Evolutionary conservation across 2,329 filamentous ascomycete genomes (phyloP).

Genomic region (Trichoderma sp.): DNA sequence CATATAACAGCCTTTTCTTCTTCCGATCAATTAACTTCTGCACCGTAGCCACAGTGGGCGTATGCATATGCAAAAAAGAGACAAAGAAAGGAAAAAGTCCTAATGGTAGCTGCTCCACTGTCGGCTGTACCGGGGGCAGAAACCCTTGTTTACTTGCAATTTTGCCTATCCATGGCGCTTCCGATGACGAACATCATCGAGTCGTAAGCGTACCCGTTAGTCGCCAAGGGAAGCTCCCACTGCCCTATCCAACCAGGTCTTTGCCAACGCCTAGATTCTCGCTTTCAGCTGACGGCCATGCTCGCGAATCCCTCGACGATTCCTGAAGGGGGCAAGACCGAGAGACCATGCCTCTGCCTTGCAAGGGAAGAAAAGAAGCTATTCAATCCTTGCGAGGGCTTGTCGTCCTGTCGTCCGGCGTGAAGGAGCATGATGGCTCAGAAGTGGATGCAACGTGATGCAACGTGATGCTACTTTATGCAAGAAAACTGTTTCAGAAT

Average conservation of each 20-base stretch:
- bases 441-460: slow-evolving; percentile 32
- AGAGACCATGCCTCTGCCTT: slow-evolving; percentile 1
- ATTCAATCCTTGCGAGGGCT: background rate
- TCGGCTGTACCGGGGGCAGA: background rate
- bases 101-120: background rate
- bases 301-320: slow-evolving; percentile 7
- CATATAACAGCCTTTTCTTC: background rate
- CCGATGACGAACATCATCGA: slow-evolving; percentile 4
- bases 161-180: background rate
- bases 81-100: background rate
- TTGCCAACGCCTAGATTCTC: background rate
- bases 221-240: background rate
- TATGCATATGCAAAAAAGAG: background rate
- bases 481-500: slow-evolving; percentile 33
- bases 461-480: slow-evolving; percentile 30
- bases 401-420: slow-evolving; percentile 28
- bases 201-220: background rate
- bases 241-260: background rate
- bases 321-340: slow-evolving; percentile 15
- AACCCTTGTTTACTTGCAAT: background rate
- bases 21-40: background rate
- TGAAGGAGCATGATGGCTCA: slow-evolving; percentile 13
- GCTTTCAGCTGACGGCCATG: slow-evolving; percentile 16
- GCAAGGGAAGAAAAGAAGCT: slow-evolving; percentile 5
- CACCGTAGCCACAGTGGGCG: background rate